Evolutionary conservation across 169 alveolate genomes (phyloP), one percentile per base, ranked within the genome.

Genomic region (Babesia gibsoni): DNA sequence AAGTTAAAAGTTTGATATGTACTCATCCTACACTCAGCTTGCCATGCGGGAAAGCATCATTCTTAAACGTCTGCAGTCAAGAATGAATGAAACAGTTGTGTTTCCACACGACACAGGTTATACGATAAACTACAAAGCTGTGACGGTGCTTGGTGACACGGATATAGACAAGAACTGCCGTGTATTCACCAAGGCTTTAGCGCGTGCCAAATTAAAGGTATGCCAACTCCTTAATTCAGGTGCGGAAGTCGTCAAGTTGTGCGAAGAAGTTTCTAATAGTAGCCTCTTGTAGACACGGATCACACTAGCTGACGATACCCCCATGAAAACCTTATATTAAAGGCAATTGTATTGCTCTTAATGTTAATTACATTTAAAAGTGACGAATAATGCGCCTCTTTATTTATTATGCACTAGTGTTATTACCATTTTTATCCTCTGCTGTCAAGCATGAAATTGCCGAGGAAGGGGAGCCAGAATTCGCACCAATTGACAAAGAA

Each of bases 131-230:
- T 25, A 32, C 18, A 23, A 33, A 35, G 73, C 73, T 9, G 30
- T 57, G 53, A 20, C 9, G 29, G 50, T 35, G 59, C 35, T 39
- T 4, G 74, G 74, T 12, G 67, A 41, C 46, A 61, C 45, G 23
- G 49, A 73, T 23, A n/a, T 52, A 35, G 83, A 61, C 27, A 20
- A 43, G 2, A 25, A 35, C 16, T 73, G 75, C 66, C 67, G 57
- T 7, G 49, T 33, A 4, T 61, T 29, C 52, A 35, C 58, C 4
- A 41, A 23, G 32, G 20, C 30, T 5, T 4, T 61, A 4, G 56
- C 58, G 45, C 58, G 35, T 7, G 36, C 72, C 0, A 61, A 61
- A 43, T 23, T 61, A 41, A 61, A 61, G 48, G 39, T 61, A n/a
- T 43, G 27, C 10, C 72, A 27, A 16, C 45, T 61, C 14, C 52